A percentile compares a stretch with the other conserved stretches of the same genome.
Evolutionary conservation across 768 basidiomycete species (phyloP).

Genomic region (Hortiboletus campestris): DNA sequence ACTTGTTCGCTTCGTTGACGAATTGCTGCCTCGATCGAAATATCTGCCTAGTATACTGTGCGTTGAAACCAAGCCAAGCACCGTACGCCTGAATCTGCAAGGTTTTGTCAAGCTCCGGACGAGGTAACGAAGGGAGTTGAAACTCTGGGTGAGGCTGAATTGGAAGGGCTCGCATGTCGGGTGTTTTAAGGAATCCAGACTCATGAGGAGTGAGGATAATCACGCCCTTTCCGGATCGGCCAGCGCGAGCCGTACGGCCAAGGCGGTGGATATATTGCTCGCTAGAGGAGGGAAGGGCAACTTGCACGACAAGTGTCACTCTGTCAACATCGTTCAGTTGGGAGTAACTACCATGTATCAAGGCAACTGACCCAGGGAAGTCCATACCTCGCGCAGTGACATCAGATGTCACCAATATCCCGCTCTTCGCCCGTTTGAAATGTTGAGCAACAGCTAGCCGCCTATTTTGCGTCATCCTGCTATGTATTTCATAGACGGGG

Average conservation of each 20-base stretch:
- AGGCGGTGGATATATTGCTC: conserved; percentile 82
- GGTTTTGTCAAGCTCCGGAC: conserved; percentile 32
- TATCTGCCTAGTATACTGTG: conserved; percentile 36
- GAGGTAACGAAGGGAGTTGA: conserved; percentile 26
- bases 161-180: conserved; percentile 40
- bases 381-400: conserved; percentile 68
- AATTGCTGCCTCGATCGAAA: conserved; percentile 39
- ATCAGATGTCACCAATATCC: conserved; percentile 51
- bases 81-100: conserved; percentile 51
- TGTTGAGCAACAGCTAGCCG: conserved; percentile 48
- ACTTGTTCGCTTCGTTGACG: conserved; percentile 40
- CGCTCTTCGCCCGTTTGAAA: conserved; percentile 46
- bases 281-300: conserved; percentile 63
- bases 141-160: conserved; percentile 34
- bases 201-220: conserved; percentile 55
- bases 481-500: conserved; percentile 54
- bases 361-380: conserved; percentile 49
- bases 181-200: conserved; percentile 42
- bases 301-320: conserved; percentile 59
- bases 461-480: conserved; percentile 48
- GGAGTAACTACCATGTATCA: background rate
- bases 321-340: conserved; percentile 28
- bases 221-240: conserved; percentile 57
- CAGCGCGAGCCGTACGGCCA: conserved; percentile 76
- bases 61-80: conserved; percentile 60